phyloP scores from a whole-genome alignment of 2,329 filamentous ascomycete genomes.

The Nakataea oryzae region DNA sequence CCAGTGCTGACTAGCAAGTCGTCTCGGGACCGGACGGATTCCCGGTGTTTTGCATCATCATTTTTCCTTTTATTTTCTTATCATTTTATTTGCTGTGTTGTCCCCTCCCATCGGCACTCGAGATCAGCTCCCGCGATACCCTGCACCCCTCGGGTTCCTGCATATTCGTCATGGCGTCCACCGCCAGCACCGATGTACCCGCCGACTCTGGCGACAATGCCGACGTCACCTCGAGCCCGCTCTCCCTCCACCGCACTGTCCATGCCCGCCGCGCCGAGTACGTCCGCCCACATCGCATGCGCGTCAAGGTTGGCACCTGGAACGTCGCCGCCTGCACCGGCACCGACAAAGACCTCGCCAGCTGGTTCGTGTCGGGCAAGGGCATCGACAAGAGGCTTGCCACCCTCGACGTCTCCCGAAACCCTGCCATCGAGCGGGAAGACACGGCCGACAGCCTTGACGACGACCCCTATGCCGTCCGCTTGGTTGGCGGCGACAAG shows the following conservation, averaged over 20 bases:
- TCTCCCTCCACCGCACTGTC: conserved; percentile 54
- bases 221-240: conserved; percentile 34
- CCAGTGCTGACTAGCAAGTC: not conserved
- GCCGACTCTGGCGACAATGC: conserved; percentile 28
- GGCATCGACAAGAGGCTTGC: conserved; percentile 56
- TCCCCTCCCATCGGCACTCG: no score
- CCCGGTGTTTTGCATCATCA: not conserved
- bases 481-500: conserved; percentile 50
- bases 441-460: conserved; percentile 33
- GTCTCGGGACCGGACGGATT: not conserved
- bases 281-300: conserved; percentile 60
- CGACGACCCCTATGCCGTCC: conserved; percentile 22
- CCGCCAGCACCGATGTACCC: conserved; percentile 11
- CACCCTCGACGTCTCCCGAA: conserved; percentile 35
- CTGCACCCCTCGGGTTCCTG: not conserved
- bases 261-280: conserved; percentile 71
- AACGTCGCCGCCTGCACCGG: conserved; percentile 81
- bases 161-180: conserved; percentile 5
- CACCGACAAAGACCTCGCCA: conserved; percentile 76
- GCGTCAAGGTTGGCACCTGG: conserved; percentile 89
- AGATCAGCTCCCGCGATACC: not conserved
- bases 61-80: not conserved
- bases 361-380: conserved; percentile 77
- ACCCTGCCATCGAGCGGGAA: conserved; percentile 26
- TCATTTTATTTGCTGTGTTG: no score